These are phyloP conservation scores for Adenanthera pavonina DNA, from an alignment of 306 rosid species.

Conservation along the genomic window DNA sequence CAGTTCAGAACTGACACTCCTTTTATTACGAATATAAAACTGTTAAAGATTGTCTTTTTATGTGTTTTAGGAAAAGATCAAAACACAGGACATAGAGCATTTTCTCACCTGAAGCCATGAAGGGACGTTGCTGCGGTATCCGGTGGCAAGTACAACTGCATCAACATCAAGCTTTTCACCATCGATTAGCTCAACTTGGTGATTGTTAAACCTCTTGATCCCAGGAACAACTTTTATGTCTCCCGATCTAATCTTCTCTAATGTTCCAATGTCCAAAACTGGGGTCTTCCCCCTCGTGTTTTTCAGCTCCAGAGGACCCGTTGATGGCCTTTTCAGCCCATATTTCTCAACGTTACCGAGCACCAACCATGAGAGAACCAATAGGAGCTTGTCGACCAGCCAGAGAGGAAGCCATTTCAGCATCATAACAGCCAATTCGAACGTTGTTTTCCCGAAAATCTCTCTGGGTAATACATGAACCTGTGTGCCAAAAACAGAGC, in stretches of 20 bases:
- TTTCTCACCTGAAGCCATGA: slow-evolving; percentile 90
- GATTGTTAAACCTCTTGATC: slow-evolving; percentile 51
- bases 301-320: slow-evolving; percentile 77
- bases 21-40: not conserved
- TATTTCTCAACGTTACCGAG: slow-evolving; percentile 69
- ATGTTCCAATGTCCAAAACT: slow-evolving; percentile 80
- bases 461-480: slow-evolving; percentile 89
- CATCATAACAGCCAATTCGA: slow-evolving; percentile 69
- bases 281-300: slow-evolving; percentile 87
- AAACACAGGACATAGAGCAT: slow-evolving; percentile 25
- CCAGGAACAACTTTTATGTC: slow-evolving; percentile 73
- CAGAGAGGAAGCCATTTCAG: slow-evolving; percentile 83
- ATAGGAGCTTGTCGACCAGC: slow-evolving; percentile 73
- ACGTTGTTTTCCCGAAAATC: slow-evolving; percentile 76
- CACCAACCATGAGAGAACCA: slow-evolving; percentile 70
- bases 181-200: slow-evolving; percentile 58
- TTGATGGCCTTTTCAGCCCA: slow-evolving; percentile 77
- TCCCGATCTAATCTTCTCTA: slow-evolving; percentile 83
- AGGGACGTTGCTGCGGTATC: slow-evolving; percentile 92
- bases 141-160: slow-evolving; percentile 82
- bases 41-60: not conserved
- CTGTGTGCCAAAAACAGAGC: slow-evolving; percentile 58
- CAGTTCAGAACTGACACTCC: slow-evolving; percentile 39
- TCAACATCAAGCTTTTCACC: slow-evolving; percentile 70
- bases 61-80: not conserved